Percentiles rank a stretch among this genome's conserved stretches.
These are phyloP conservation scores for Dipteronia dyeriana DNA, from an alignment of 345 rosid species.

Conservation along the genomic window DNA sequence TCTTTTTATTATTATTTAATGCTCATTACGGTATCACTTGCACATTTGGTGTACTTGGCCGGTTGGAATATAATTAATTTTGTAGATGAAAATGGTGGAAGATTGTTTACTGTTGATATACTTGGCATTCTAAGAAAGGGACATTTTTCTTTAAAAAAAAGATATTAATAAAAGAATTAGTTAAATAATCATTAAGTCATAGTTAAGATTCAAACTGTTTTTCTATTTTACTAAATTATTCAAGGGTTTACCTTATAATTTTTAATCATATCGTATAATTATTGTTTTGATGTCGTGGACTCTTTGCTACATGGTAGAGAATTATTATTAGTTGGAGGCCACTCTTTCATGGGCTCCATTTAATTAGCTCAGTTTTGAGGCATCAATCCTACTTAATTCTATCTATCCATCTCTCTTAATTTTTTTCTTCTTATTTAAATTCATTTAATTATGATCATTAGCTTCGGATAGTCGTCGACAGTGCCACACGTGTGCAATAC, in stretches of 20 bases:
- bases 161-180: neutral
- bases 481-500: slow-evolving; percentile 18
- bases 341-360: slow-evolving; percentile 29
- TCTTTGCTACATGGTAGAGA: neutral
- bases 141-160: slow-evolving; percentile 21
- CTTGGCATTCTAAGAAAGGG: slow-evolving; percentile 40
- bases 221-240: neutral
- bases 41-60: slow-evolving; percentile 13
- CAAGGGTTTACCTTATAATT: slow-evolving; percentile 15
- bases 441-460: too few species aligned
- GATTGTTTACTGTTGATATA: slow-evolving; percentile 18
- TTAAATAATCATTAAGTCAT: neutral
- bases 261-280: neutral
- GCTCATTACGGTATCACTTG: neutral
- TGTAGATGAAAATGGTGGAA: slow-evolving; percentile 10
- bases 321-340: slow-evolving; percentile 26
- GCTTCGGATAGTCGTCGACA: neutral
- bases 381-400: neutral
- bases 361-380: slow-evolving; percentile 4
- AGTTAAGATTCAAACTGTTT: neutral
- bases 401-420: neutral
- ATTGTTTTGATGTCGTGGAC: slow-evolving; percentile 13
- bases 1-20: slow-evolving; percentile 4
- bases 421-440: neutral
- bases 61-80: slow-evolving; percentile 13